Base-by-base conservation (phyloP, 2,329 filamentous ascomycete species). In the Botrytis medusae region DNA sequence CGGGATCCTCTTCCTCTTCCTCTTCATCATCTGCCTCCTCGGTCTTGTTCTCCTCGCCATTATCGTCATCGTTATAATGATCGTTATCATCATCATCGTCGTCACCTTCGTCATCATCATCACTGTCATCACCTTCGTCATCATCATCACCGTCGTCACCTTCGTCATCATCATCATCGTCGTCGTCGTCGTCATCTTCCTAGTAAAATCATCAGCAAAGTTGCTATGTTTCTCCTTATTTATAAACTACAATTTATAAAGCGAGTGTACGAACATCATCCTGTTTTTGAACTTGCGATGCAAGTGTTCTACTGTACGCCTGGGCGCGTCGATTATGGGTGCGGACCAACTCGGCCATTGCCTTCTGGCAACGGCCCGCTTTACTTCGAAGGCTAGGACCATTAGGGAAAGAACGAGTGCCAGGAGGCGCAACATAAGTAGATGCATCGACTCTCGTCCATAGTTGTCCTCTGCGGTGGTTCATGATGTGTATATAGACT, bases 341-440 rank as follows among this genome's bases (percentile, higher is more conserved):
- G 48, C 25, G 0, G 25, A 54, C n/a, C 14, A 54, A 54, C 2
- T 16, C 5, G 14, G 16, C 1, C 51, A 57, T 57, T 29, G n/a
- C n/a, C 14, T 0, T 4, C 9, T 7, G 14, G 51, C 51, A 32
- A 29, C 14, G 14, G 7, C 6, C 2, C n/a, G n/a, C n/a, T 3
- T 12, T 16, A 2, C 1, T 0, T 29, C 8, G n/a, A 57, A 57
- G 51, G 14, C 14, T 18, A 6, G 0, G 18, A 8, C 6, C 2
- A 29, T 14, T 18, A 8, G n/a, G 29, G 51, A 9, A 57, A 9
- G 18, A 18, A 18, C 0, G 7, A 8, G 51, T 57, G 7, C 12
- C 1, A 1, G n/a, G 14, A 18, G 32, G 51, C 7, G 7, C n/a
- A 9, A 29, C 1, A 9, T 57, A 57, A 18, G 1, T 4, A 3